Evolutionary conservation across 208 protist species (phyloP), one percentile per base, ranked within the genome.

Genomic region (Crithidia bombi): DNA sequence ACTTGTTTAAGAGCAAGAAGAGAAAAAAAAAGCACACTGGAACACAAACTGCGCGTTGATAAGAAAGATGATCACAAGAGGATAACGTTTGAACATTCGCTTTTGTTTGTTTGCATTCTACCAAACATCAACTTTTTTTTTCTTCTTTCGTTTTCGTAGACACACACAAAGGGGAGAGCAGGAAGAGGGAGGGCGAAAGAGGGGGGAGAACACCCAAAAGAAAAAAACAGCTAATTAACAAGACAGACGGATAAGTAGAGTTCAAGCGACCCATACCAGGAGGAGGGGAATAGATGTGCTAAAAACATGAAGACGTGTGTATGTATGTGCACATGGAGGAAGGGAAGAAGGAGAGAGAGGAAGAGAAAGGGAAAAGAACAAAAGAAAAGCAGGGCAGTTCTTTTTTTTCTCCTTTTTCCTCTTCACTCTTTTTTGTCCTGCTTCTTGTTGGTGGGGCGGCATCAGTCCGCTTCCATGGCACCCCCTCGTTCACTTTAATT

Each of bases 261-360:
- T 28, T 51, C 11, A 51, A 51, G 14, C 9, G 3, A 28, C 23
- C 46, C 21, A 41, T 12, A 23, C 5, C n/a, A 28, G 46, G 46
- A 14, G 14, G 46, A n/a, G n/a, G n/a, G n/a, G n/a, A n/a, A n/a
- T n/a, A 28, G 9, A 51, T 51, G 21, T 51, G 28, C 23, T 28
- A 51, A 51, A 12, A 30, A 50, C 46, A 65, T 36, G 35, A 32
- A 65, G 39, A 19, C 39, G 15, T 69, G 35, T 35, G 49, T 36
- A 68, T 21, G 36, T 52, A 30, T 69, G 35, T 35, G 49, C 49
- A 68, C 33, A 68, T 33, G 36, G 36, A 57, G 21, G 32, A 59
- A n/a, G n/a, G n/a, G n/a, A n/a, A n/a, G n/a, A n/a, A n/a, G n/a
- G n/a, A n/a, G n/a, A n/a, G n/a, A n/a, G n/a, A n/a, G n/a, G n/a